A percentile compares a stretch with the other conserved stretches of the same genome.
phyloP scores from a whole-genome alignment of 345 rosid genomes.

The Cardamine occulta region DNA sequence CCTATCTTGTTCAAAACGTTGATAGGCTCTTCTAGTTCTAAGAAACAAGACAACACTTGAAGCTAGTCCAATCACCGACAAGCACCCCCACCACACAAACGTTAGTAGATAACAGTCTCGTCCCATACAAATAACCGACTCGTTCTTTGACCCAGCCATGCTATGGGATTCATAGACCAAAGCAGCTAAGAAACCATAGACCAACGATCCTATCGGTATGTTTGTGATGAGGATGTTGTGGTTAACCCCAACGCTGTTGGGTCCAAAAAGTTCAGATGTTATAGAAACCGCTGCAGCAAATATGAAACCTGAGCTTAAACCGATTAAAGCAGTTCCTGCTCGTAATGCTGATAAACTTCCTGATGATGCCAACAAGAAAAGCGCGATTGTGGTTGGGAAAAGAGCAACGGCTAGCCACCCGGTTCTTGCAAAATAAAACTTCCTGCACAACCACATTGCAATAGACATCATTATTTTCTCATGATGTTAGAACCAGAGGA shows the following conservation, averaged over 20 bases:
- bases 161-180: too few relatives aligned
- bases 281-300: constrained; percentile 93
- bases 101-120: constrained; percentile 74
- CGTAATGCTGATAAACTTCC: constrained; percentile 53
- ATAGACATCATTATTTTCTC: too few relatives aligned
- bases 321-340: constrained; percentile 68
- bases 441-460: constrained; percentile 54
- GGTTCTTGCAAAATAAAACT: constrained; percentile 84
- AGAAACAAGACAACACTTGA: constrained; percentile 69
- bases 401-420: constrained; percentile 89
- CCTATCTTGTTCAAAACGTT: constrained; percentile 70
- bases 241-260: constrained; percentile 84
- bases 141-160: constrained; percentile 18
- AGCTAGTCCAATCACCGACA: constrained; percentile 68
- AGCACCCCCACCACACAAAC: constrained; percentile 87
- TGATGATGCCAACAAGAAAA: too few relatives aligned
- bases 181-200: too few relatives aligned
- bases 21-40: constrained; percentile 80
- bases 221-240: constrained; percentile 98
- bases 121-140: constrained; percentile 70
- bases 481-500: not conserved
- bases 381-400: constrained; percentile 78
- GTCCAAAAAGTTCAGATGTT: constrained; percentile 91
- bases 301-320: constrained; percentile 91
- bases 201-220: too few relatives aligned